Conservation (phyloP, 2,329 filamentous ascomycete genomes). For the Botrytis cinerea region DNA sequence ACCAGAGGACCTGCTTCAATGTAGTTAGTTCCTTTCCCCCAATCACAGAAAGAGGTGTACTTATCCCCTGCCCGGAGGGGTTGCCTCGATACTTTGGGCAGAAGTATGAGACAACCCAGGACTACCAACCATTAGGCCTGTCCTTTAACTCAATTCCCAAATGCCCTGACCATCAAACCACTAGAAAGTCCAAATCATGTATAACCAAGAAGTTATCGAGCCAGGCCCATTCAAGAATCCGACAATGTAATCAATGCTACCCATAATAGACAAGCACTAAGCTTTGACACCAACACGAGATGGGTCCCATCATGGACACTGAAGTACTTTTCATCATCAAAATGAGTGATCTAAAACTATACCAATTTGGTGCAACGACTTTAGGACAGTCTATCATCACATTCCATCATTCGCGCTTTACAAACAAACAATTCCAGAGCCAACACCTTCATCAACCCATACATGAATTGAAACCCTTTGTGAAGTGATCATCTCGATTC, state of each 20-base stretch:
- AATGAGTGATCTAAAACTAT: conserved; percentile 4
- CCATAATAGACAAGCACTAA: conserved; percentile 73
- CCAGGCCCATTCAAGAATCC: conserved; percentile 22
- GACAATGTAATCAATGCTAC: conserved; percentile 32
- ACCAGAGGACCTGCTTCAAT: neutral
- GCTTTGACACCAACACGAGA: conserved; percentile 92
- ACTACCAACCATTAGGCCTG: conserved; percentile 40
- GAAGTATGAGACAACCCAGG: conserved; percentile 38
- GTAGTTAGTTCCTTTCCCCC: neutral
- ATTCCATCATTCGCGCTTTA: conserved; percentile 33
- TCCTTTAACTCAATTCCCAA: conserved; percentile 26
- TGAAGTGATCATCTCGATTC: neutral
- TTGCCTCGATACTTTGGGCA: conserved; percentile 31
- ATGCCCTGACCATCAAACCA: conserved; percentile 9
- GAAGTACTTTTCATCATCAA: conserved; percentile 28
- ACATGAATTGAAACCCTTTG: conserved; percentile 1
- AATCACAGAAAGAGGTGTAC: conserved; percentile 29
- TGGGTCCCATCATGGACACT: conserved; percentile 66
- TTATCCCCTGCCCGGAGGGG: conserved; percentile 42
- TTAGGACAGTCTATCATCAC: conserved; percentile 32
- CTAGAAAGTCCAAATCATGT: conserved; percentile 19
- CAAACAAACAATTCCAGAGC: neutral
- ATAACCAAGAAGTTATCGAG: conserved; percentile 30
- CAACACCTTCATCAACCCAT: conserved; percentile 27
- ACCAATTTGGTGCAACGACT: neutral